These are phyloP conservation scores for Trichosporon faecale DNA, from an alignment of 1,284 basidiomycete genomes.

Conservation along the genomic window DNA sequence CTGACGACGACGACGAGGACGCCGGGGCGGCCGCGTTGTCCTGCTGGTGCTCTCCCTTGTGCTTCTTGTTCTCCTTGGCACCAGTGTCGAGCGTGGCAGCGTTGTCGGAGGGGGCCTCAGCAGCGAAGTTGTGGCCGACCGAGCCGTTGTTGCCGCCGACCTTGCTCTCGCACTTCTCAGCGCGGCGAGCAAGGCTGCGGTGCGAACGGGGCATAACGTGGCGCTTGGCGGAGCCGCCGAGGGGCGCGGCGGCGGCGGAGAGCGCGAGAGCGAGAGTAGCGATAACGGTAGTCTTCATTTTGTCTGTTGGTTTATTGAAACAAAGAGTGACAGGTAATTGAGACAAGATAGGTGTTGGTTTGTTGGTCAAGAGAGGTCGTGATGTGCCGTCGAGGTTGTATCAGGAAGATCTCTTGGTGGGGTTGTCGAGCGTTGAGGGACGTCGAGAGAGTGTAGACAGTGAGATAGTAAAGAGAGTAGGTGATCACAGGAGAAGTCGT, in stretches of 20 bases:
- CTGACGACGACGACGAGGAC: neutral
- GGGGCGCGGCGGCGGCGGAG: conserved; percentile 2
- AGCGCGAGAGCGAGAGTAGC: conserved; percentile 5
- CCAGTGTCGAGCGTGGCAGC: neutral
- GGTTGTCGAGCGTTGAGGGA: neutral
- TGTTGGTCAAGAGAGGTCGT: neutral
- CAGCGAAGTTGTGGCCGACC: neutral
- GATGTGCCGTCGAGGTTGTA: conserved; percentile 4
- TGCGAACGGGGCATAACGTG: neutral
- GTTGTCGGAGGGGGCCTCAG: neutral
- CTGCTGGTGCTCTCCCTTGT: neutral
- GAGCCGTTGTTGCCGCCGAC: neutral
- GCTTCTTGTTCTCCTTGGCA: conserved; percentile 8
- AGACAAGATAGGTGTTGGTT: neutral
- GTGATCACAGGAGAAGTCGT: conserved; percentile 3
- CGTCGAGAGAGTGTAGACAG: neutral
- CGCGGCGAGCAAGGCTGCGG: neutral
- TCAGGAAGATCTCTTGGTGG: neutral
- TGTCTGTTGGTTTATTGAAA: neutral
- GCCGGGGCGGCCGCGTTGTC: neutral
- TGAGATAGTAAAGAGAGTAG: conserved; percentile 10
- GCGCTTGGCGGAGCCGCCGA: neutral
- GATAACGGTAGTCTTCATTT: conserved; percentile 9
- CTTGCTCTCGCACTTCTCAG: neutral
- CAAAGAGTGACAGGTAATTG: conserved; percentile 5